phyloP scores from a whole-genome alignment of 2,329 filamentous ascomycete species.

The Fusarium beomiforme region DNA sequence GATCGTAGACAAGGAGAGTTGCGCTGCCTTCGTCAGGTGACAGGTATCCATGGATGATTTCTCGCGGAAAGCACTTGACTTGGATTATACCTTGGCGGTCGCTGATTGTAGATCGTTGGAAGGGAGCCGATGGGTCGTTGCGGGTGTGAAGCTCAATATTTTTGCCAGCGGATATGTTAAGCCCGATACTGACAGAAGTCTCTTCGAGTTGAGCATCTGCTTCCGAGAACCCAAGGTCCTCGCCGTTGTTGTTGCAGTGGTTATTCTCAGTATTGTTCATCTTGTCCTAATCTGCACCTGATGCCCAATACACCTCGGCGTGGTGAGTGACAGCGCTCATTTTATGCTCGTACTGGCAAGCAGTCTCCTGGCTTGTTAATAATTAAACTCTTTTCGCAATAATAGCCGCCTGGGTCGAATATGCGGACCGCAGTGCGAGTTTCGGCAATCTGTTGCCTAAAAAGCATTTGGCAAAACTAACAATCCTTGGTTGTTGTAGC shows the following conservation, averaged over 20 bases:
- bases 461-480: too few species aligned
- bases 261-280: not conserved
- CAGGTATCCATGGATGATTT: constrained; percentile 10
- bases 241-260: not conserved
- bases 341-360: not conserved
- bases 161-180: constrained; percentile 25
- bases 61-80: not conserved
- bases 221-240: not conserved
- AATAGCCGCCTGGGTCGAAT: too few species aligned
- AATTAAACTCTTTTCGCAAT: too few species aligned
- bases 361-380: not conserved
- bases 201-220: constrained; percentile 11
- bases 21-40: not conserved
- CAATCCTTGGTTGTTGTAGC: too few species aligned
- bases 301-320: too few species aligned
- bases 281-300: not conserved
- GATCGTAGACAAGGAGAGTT: constrained; percentile 2
- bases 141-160: constrained; percentile 36
- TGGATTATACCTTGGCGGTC: constrained; percentile 2
- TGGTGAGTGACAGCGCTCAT: not conserved
- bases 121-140: constrained; percentile 35
- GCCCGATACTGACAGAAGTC: constrained; percentile 25
- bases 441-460: too few species aligned
- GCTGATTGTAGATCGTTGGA: constrained; percentile 27
- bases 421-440: too few species aligned